phyloP scores from a whole-genome alignment of 2,329 filamentous ascomycete species.

The Aspergillus phoenicis region DNA sequence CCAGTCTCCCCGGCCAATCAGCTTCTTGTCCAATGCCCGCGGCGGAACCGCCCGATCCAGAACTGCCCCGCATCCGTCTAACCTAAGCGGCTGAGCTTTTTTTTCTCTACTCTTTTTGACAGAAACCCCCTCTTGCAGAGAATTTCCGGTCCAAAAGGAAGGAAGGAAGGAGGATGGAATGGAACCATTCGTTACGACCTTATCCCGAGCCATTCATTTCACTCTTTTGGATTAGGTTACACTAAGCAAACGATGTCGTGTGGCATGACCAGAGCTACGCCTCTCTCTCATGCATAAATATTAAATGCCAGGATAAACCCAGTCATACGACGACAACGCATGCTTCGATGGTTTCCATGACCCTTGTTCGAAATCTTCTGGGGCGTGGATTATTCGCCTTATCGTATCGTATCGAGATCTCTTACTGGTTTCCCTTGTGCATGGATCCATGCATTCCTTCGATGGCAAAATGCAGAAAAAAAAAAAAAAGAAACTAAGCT shows the following conservation, averaged over 20 bases:
- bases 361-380: neutral
- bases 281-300: neutral
- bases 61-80: slow-evolving; percentile 6
- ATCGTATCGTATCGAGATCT: no score
- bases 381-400: no score
- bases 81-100: neutral
- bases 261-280: neutral
- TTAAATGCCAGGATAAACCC: neutral
- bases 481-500: no score
- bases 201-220: neutral
- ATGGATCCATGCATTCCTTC: no score
- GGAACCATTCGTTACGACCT: no score
- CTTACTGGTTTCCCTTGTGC: no score
- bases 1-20: neutral
- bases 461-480: no score
- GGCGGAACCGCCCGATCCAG: slow-evolving; percentile 4
- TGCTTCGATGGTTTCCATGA: neutral
- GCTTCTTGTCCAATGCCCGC: neutral
- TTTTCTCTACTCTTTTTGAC: neutral
- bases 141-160: neutral
- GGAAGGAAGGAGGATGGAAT: no score
- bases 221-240: neutral
- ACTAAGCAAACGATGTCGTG: neutral
- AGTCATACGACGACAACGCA: neutral
- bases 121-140: neutral